Conservation (phyloP, 1,139 yeast genomes). For the Yamadazyma triangularis region DNA sequence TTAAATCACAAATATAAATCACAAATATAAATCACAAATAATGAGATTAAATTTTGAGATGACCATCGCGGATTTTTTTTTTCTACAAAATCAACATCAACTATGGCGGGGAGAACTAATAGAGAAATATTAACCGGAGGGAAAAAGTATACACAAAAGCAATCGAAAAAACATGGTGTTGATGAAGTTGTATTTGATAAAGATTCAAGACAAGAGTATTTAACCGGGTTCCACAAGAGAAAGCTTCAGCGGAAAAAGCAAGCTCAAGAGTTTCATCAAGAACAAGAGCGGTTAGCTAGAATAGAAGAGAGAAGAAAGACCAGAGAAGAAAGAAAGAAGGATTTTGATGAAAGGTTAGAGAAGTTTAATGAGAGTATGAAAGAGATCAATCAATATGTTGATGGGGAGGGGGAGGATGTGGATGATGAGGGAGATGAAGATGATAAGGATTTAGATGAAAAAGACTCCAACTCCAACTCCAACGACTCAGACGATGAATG, state of each 20-base stretch:
- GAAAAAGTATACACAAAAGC: conserved; percentile 64
- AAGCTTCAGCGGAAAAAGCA: conserved; percentile 83
- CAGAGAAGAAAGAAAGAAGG: conserved; percentile 65
- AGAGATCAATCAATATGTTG: conserved; percentile 30
- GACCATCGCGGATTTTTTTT: no score
- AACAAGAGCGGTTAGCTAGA: conserved; percentile 67
- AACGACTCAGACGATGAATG: conserved; percentile 18
- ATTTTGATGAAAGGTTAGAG: conserved; percentile 58
- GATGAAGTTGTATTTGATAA: conserved; percentile 81
- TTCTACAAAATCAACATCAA: no score
- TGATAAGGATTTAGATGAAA: conserved; percentile 12
- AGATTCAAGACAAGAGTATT: conserved; percentile 67
- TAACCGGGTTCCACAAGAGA: conserved; percentile 95
- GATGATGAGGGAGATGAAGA: conserved; percentile 39
- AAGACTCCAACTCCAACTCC: conserved; percentile 4
- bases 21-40: no score
- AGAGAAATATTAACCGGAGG: conserved; percentile 89
- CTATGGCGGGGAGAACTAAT: conserved; percentile 38
- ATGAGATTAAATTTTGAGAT: no score
- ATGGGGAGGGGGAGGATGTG: conserved; percentile 31
- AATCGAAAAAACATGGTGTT: conserved; percentile 62
- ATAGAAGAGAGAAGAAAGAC: conserved; percentile 72
- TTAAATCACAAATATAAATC: no score
- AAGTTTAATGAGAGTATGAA: conserved; percentile 54
- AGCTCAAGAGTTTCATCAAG: conserved; percentile 71